A percentile compares a stretch with the other conserved stretches of the same genome.
Evolutionary conservation across 2,329 filamentous ascomycete species (phyloP).

Genomic region (Alternaria postmessia): DNA sequence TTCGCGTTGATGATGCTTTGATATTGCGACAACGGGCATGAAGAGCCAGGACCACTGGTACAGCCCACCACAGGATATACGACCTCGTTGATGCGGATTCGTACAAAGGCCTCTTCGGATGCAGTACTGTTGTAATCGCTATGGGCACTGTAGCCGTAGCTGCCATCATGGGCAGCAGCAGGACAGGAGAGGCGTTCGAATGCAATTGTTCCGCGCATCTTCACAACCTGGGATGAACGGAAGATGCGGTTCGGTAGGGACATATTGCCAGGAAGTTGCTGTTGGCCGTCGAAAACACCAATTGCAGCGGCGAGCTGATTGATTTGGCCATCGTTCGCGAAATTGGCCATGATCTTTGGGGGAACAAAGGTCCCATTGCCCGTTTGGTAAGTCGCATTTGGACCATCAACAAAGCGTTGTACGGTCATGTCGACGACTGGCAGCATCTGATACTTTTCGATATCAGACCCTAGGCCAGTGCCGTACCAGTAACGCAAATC

Average conservation of each 20-base stretch:
- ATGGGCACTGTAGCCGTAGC: not conserved
- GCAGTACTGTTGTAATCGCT: slow-evolving; percentile 8
- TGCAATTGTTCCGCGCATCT: slow-evolving; percentile 71
- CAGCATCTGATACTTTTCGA: slow-evolving; percentile 67
- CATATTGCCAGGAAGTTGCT: slow-evolving; percentile 57
- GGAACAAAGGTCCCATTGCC: slow-evolving; percentile 60
- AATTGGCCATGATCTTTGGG: slow-evolving; percentile 67
- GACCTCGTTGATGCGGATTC: slow-evolving; percentile 69
- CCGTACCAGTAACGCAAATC: slow-evolving; percentile 75
- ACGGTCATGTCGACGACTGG: slow-evolving; percentile 66
- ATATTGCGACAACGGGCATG: slow-evolving; percentile 44
- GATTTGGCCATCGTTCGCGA: slow-evolving; percentile 73
- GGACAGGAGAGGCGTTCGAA: slow-evolving; percentile 69
- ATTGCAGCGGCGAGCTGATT: slow-evolving; percentile 67
- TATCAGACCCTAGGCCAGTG: slow-evolving; percentile 63
- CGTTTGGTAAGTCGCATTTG: slow-evolving; percentile 58
- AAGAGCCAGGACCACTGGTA: slow-evolving; percentile 60
- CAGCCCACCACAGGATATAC: slow-evolving; percentile 66
- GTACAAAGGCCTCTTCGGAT: slow-evolving; percentile 56
- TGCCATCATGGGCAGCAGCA: slow-evolving; percentile 12
- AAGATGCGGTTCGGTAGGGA: slow-evolving; percentile 62
- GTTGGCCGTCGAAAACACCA: slow-evolving; percentile 68
- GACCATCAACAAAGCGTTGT: slow-evolving; percentile 61
- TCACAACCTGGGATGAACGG: slow-evolving; percentile 63
- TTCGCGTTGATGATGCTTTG: slow-evolving; percentile 55